A percentile compares a stretch with the other conserved stretches of the same genome.
phyloP scores from a whole-genome alignment of 176 grass and related monocot species.

The Chrysopogon serrulatus region DNA sequence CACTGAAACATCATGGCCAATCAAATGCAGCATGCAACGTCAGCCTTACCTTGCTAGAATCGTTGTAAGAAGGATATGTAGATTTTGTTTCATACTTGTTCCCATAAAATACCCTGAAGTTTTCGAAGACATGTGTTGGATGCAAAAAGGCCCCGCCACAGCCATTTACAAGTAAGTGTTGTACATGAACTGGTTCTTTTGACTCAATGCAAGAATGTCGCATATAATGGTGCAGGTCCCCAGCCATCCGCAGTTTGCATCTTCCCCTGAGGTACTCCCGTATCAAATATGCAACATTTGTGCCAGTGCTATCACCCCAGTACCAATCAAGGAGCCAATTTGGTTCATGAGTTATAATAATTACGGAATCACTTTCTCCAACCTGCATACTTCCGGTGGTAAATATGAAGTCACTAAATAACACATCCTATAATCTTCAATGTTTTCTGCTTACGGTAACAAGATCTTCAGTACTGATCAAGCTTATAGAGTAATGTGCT shows the following conservation, averaged over 20 bases:
- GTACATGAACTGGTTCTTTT: conserved; percentile 59
- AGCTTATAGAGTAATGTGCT: background rate
- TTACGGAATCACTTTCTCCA: conserved; percentile 74
- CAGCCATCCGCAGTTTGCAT: conserved; percentile 91
- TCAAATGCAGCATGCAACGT: background rate
- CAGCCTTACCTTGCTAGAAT: conserved; percentile 88
- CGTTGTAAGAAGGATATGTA: conserved; percentile 71
- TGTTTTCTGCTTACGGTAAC: conserved; percentile 10
- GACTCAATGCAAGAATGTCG: conserved; percentile 66
- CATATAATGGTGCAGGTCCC: conserved; percentile 99
- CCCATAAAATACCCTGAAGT: conserved; percentile 76
- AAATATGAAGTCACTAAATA: conserved; percentile 10
- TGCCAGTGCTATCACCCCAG: conserved; percentile 72
- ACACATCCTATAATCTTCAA: background rate
- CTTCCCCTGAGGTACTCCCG: conserved; percentile 78
- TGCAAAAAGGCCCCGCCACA: conserved; percentile 98
- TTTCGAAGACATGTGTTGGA: conserved; percentile 89
- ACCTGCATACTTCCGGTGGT: conserved; percentile 46
- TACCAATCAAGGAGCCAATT: conserved; percentile 99
- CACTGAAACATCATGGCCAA: background rate
- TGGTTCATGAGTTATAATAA: conserved; percentile 96
- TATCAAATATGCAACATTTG: conserved; percentile 84
- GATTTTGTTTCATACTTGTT: conserved; percentile 81
- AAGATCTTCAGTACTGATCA: background rate
- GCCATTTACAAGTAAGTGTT: conserved; percentile 94